phyloP scores from a whole-genome alignment of 306 rosid species.

The Cicer judaicum region DNA sequence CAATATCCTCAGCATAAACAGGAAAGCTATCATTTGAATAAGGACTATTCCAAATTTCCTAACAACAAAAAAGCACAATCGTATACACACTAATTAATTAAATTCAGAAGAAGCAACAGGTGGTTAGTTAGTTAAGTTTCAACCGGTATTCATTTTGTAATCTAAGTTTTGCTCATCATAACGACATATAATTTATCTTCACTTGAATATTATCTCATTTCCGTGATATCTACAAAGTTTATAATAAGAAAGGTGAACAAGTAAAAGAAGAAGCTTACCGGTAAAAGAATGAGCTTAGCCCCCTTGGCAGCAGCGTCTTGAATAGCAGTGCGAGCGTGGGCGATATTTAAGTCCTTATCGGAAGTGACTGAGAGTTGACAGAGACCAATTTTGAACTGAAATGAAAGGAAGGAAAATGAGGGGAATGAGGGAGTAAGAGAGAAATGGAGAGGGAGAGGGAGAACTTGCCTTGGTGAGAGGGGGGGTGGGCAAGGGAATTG shows the following conservation, averaged over 20 bases:
- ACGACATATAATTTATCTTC: too few species aligned
- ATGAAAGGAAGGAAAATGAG: constrained; percentile 2
- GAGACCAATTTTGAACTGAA: constrained; percentile 82
- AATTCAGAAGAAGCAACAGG: background rate
- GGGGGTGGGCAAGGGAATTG: constrained; percentile 72
- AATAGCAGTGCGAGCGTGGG: constrained; percentile 77
- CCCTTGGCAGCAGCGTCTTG: constrained; percentile 83
- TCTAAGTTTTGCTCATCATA: too few species aligned
- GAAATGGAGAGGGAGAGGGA: background rate
- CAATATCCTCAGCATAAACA: constrained; percentile 86
- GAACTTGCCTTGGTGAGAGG: constrained; percentile 67
- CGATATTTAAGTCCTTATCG: constrained; percentile 80
- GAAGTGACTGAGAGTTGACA: constrained; percentile 84
- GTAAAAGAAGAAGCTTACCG: constrained; percentile 53
- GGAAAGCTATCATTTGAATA: constrained; percentile 90
- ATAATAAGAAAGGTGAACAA: too few species aligned
- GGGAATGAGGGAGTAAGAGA: background rate
- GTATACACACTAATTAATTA: background rate
- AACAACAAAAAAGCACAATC: background rate
- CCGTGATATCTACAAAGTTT: too few species aligned
- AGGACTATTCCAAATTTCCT: constrained; percentile 98
- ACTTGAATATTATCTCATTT: too few species aligned
- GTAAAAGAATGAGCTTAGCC: constrained; percentile 80
- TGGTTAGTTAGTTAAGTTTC: too few species aligned
- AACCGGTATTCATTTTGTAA: too few species aligned